Evolutionary conservation across 2,329 filamentous ascomycete species (phyloP), one percentile per base, ranked within the genome.

Genomic region (Penicillium sclerotiorum): DNA sequence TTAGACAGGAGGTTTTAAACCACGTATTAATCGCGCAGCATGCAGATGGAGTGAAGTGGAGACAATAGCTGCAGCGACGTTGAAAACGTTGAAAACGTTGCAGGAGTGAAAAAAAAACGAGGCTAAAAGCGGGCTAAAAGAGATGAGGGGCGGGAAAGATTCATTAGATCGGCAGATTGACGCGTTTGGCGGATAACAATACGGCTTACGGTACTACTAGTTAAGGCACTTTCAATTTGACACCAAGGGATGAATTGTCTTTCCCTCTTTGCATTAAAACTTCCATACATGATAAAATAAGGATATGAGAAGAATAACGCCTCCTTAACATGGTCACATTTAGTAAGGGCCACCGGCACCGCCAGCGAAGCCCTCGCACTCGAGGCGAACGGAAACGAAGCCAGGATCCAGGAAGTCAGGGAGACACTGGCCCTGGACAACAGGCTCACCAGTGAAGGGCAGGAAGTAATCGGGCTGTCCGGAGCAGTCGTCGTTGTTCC

Each of bases 401-500:
- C 52, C 52, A 27, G 52, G 50, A 7, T 61, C 52, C 1, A 61
- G 47, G 41, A 52, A 43, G 11, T 60, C 58, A 12, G 59, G 56
- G 18, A 60, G 33, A 30, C 59, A 60, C 18, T 49, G 9, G 20
- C 57, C 57, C 44, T 55, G 48, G 1, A 48, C 35, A 18, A 60
- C 47, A 25, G 56, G 49, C 36, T 50, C 5, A 39, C 45, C 23
- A 6, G 48, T 18, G 28, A 62, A 56, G 15, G 58, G 58, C 20
- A 59, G 33, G 50, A 57, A 59, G 32, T 47, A 47, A 12, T 36
- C 32, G 27, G 50, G 49, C 30, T 52, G 11, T 36, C 58, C 59
- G 4, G 57, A 49, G 46, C 59, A 61, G 21, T 47, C 50, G 2
- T 59, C 59, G 27, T 54, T 59, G 47, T 62, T 62, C 54, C 51